Percentiles rank a stretch among this genome's conserved stretches.
phyloP scores from a whole-genome alignment of 495 filamentous ascomycete genomes.

The Aspergillus asperescens region DNA sequence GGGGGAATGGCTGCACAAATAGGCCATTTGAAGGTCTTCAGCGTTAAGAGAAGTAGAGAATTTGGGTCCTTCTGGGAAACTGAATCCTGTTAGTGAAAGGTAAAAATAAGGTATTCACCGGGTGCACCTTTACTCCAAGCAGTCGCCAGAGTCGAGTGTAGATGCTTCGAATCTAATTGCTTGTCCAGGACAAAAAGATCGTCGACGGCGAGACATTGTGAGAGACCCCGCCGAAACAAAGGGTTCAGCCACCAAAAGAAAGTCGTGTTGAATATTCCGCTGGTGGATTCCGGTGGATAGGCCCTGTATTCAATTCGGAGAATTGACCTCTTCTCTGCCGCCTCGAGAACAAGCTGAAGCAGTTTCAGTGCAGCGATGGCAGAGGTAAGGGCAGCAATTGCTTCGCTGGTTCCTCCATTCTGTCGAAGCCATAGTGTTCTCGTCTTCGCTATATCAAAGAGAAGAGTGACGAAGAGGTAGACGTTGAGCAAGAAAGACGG shows the following conservation, averaged over 20 bases:
- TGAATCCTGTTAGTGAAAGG: slow-evolving; percentile 8
- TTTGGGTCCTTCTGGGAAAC: slow-evolving; percentile 13
- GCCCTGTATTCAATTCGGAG: slow-evolving; percentile 37
- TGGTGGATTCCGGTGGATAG: slow-evolving; percentile 56
- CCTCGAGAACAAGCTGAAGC: slow-evolving; percentile 49
- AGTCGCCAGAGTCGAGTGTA: slow-evolving; percentile 32
- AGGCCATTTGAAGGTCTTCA: slow-evolving; percentile 44
- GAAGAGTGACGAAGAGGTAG: slow-evolving; percentile 55
- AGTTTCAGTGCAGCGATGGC: slow-evolving; percentile 43
- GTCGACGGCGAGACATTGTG: slow-evolving; percentile 35
- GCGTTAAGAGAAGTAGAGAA: slow-evolving; percentile 16
- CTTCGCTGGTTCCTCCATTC: slow-evolving; percentile 25
- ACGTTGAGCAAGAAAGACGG: slow-evolving; percentile 56
- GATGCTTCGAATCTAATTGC: slow-evolving; percentile 34
- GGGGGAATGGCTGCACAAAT: slow-evolving; percentile 49
- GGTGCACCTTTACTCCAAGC: slow-evolving; percentile 27
- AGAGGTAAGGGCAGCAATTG: slow-evolving; percentile 44
- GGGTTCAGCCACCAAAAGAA: slow-evolving; percentile 58
- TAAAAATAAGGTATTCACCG: background rate
- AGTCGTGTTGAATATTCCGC: slow-evolving; percentile 45
- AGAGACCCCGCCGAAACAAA: slow-evolving; percentile 48
- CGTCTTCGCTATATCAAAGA: slow-evolving; percentile 52
- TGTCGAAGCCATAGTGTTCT: slow-evolving; percentile 56
- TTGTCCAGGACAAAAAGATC: slow-evolving; percentile 47
- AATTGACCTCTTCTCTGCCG: slow-evolving; percentile 48